Conservation (phyloP, 2,329 filamentous ascomycete species). For the Ceratocystis colombiana region DNA sequence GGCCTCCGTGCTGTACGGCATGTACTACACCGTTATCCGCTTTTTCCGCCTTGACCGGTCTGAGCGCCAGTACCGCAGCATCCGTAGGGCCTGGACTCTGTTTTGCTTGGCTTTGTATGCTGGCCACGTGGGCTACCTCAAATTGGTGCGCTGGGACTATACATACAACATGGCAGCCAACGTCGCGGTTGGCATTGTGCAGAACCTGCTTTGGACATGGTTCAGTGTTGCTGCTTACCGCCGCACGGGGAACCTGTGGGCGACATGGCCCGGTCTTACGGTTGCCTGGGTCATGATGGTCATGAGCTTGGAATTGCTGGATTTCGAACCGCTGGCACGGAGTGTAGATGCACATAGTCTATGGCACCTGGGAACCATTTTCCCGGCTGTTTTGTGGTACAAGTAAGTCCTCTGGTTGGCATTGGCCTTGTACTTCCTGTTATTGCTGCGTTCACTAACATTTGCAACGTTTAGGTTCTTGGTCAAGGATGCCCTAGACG, state of each 20-base stretch:
- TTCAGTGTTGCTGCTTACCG: conserved; percentile 69
- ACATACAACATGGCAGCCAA: conserved; percentile 98
- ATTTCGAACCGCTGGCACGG: conserved; percentile 77
- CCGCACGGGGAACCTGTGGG: conserved; percentile 64
- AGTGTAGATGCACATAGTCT: conserved; percentile 86
- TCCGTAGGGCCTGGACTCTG: conserved; percentile 65
- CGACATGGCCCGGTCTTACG: conserved; percentile 78
- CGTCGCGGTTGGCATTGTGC: conserved; percentile 65
- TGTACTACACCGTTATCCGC: conserved; percentile 75
- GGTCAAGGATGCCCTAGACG: conserved; percentile 73
- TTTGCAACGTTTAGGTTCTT: conserved; percentile 54
- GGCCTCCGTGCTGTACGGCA: conserved; percentile 76
- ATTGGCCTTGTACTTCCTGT: neutral
- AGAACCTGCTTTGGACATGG: conserved; percentile 76
- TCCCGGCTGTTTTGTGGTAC: conserved; percentile 83
- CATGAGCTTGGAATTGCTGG: conserved; percentile 92
- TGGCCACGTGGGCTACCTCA: conserved; percentile 72
- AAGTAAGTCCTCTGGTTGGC: conserved; percentile 55
- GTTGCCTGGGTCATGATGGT: conserved; percentile 85
- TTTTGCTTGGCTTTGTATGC: conserved; percentile 62
- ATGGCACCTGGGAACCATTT: conserved; percentile 91
- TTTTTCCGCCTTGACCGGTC: conserved; percentile 69
- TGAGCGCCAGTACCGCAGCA: conserved; percentile 35
- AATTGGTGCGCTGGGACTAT: conserved; percentile 84
- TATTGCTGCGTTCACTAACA: neutral